These are phyloP conservation scores for Mortierella antarctica DNA, from an alignment of 192 early-diverging fungal species.

Conservation along the genomic window DNA sequence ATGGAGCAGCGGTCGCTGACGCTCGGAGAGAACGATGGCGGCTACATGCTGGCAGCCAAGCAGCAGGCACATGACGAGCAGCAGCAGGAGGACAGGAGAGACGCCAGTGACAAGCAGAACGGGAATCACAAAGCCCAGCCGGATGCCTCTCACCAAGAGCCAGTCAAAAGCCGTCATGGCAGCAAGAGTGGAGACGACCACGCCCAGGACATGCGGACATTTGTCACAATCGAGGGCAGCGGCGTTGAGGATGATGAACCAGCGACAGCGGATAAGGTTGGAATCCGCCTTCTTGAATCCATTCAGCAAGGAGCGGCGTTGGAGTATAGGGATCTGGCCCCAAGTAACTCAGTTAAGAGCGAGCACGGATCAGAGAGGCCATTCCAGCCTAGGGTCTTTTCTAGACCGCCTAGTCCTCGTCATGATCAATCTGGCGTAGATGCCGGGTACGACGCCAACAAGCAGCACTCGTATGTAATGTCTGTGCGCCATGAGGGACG, in stretches of 20 bases:
- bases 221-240: too few species aligned
- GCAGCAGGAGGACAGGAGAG: constrained; percentile 21
- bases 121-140: neutral
- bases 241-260: too few species aligned
- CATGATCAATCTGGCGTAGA: neutral
- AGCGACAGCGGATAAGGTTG: too few species aligned
- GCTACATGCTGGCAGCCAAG: constrained; percentile 47
- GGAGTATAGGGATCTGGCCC: too few species aligned
- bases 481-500: constrained; percentile 3
- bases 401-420: constrained; percentile 24
- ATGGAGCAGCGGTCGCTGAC: constrained; percentile 48
- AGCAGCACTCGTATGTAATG: neutral
- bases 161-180: neutral
- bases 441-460: neutral
- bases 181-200: neutral
- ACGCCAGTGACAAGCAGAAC: constrained; percentile 8
- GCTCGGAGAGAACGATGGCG: constrained; percentile 18
- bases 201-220: neutral
- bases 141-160: too few species aligned
- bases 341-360: neutral
- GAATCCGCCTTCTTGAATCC: too few species aligned
- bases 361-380: neutral
- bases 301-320: too few species aligned
- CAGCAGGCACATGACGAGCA: constrained; percentile 48
- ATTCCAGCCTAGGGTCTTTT: neutral